These are phyloP conservation scores for Colletotrichum trifolii DNA, from an alignment of 2,329 filamentous ascomycete genomes.

Conservation along the genomic window DNA sequence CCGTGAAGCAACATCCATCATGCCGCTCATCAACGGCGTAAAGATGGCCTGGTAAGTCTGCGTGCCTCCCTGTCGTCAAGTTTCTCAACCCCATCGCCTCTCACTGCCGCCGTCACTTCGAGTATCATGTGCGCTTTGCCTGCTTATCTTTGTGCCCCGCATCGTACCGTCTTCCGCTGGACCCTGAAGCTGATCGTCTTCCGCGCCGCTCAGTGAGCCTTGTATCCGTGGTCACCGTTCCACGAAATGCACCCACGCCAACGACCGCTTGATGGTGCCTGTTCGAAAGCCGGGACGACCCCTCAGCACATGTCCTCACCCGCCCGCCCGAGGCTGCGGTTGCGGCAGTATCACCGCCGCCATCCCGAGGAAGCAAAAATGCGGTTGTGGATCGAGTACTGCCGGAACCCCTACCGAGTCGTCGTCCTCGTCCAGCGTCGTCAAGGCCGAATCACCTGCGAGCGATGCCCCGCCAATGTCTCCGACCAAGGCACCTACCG, in stretches of 20 bases:
- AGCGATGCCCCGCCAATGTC: slow-evolving; percentile 47
- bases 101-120: slow-evolving; percentile 12
- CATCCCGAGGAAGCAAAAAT: slow-evolving; percentile 68
- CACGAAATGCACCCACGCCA: slow-evolving; percentile 77
- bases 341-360: slow-evolving; percentile 74
- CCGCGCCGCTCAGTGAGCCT: slow-evolving; percentile 65
- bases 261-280: slow-evolving; percentile 75
- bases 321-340: slow-evolving; percentile 68
- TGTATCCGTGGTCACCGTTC: slow-evolving; percentile 82
- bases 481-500: slow-evolving; percentile 46
- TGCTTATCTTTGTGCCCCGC: slow-evolving; percentile 12
- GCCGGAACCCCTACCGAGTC: slow-evolving; percentile 37
- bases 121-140: neutral
- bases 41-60: slow-evolving; percentile 77
- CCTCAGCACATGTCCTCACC: slow-evolving; percentile 76
- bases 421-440: slow-evolving; percentile 23
- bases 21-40: slow-evolving; percentile 76
- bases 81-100: slow-evolving; percentile 6
- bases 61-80: slow-evolving; percentile 29
- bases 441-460: slow-evolving; percentile 41
- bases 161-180: neutral
- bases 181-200: slow-evolving; percentile 36
- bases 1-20: slow-evolving; percentile 47
- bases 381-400: slow-evolving; percentile 57
- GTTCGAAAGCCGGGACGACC: slow-evolving; percentile 79